Evolutionary conservation across 148 eudicot species (phyloP).

Genomic region (Vaccinium corymbosum): DNA sequence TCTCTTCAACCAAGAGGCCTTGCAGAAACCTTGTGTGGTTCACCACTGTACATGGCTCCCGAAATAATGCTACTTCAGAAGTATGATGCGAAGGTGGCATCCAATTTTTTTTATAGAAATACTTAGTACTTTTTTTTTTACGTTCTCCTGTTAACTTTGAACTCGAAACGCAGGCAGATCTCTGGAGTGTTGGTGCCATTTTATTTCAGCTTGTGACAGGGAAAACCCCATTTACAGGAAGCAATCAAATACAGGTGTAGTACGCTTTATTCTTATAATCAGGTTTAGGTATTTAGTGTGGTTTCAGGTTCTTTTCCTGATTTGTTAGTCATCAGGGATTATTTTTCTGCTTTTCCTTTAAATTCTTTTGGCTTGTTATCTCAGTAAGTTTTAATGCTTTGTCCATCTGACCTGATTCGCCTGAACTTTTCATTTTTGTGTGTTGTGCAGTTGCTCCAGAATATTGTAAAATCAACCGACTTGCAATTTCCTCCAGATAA

Average conservation of each 20-base stretch:
- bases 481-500: constrained; percentile 71
- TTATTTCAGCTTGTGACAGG: constrained; percentile 90
- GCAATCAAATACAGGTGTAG: constrained; percentile 75
- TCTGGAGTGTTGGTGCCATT: constrained; percentile 98
- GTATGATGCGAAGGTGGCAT: constrained; percentile 93
- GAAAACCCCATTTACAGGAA: constrained; percentile 84
- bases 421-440: constrained; percentile 5
- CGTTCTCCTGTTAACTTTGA: constrained; percentile 27
- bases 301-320: not conserved
- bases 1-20: constrained; percentile 92
- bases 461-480: constrained; percentile 73
- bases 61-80: constrained; percentile 95
- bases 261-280: not conserved
- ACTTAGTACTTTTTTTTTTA: constrained; percentile 8
- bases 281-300: not conserved
- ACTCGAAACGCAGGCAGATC: constrained; percentile 83
- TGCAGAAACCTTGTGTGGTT: constrained; percentile 96
- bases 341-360: not conserved
- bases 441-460: constrained; percentile 73
- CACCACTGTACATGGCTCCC: constrained; percentile 99
- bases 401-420: not conserved
- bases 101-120: constrained; percentile 12
- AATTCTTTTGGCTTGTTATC: not conserved
- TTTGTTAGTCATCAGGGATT: not conserved
- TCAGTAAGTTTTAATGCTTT: not conserved